Base-by-base conservation (phyloP, 2,329 filamentous ascomycete genomes). In the Clarireedia monteithiana region DNA sequence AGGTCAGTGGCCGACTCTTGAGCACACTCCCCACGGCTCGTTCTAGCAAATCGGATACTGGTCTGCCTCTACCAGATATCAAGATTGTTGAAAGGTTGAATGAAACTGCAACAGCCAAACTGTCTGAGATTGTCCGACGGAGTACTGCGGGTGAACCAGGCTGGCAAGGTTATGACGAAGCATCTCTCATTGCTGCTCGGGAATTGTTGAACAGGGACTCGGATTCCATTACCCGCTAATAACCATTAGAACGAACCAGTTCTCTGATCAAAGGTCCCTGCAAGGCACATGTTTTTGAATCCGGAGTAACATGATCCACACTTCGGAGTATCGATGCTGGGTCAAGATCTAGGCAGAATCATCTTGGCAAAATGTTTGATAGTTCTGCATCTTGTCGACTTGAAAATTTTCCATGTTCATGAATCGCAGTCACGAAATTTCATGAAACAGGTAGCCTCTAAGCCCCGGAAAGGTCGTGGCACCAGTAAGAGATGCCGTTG, bases 121-220 rank as follows among this genome's bases (percentile, higher is more conserved):
- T 95, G 14, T 79, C 81, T 1, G 88, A 92, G 68, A 91, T 94
- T 63, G 82, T 91, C 59, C 79, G 86, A 58, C 79, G 80, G 59
- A 77, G 80, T 67, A 72, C 76, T 38, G 75, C 79, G 50, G 74
- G 79, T 56, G 81, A 89, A 69, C 77, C 76, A 60, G 79, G 81
- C 17, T 91, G 87, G 85, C 77, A 81, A 65, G 89, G 88, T 7
- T 92, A 89, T 70, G 82, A 86, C 57, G 75, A 80, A 65, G 78
- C 80, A 3, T 89, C 95, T 68, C 73, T 95, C 50, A 79, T 81
- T 63, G 88, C 88, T 12, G 87, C 86, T 49, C 79, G 82, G 64
- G 82, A 84, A 62, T 74, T 69, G 20, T 59, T 70, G 49, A 61
- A 65, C 56, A 60, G 62, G 45, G 65, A 66, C 54, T 56, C 59